Conservation (phyloP, 129 eudicot genomes). For the Glebionis coronaria region DNA sequence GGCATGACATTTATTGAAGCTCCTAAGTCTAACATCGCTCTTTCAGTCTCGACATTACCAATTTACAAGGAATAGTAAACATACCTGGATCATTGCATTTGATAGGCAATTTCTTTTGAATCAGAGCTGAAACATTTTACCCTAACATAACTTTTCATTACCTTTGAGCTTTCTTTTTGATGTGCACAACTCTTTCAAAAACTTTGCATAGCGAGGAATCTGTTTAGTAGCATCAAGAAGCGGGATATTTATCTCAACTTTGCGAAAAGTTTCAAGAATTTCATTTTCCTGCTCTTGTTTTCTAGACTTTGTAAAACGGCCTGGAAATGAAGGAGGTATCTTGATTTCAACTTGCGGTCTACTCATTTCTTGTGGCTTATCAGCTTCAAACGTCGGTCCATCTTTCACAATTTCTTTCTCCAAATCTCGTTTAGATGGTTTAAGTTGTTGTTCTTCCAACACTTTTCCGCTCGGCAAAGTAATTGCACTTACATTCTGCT, state of each 20-base stretch:
- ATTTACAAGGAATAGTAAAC: conserved; percentile 6
- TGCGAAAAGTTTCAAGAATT: not conserved
- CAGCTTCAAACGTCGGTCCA: too few relatives aligned
- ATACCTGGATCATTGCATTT: conserved; percentile 17
- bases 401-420: too few relatives aligned
- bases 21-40: conserved; percentile 17
- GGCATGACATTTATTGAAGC: not conserved
- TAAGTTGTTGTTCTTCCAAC: too few relatives aligned
- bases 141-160: not conserved
- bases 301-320: not conserved
- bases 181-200: conserved; percentile 4
- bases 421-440: too few relatives aligned
- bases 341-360: not conserved
- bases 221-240: conserved; percentile 12
- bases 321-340: not conserved
- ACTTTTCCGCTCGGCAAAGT: too few relatives aligned
- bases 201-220: conserved; percentile 13
- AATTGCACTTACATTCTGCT: not conserved
- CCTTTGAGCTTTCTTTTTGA: conserved; percentile 4
- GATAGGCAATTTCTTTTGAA: not conserved
- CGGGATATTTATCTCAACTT: conserved; percentile 8
- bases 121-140: not conserved
- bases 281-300: not conserved
- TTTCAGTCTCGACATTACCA: not conserved
- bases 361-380: too few relatives aligned